Evolutionary conservation across 2,329 filamentous ascomycete genomes (phyloP), one percentile per base, ranked within the genome.

Genomic region (Talaromyces atroroseus): DNA sequence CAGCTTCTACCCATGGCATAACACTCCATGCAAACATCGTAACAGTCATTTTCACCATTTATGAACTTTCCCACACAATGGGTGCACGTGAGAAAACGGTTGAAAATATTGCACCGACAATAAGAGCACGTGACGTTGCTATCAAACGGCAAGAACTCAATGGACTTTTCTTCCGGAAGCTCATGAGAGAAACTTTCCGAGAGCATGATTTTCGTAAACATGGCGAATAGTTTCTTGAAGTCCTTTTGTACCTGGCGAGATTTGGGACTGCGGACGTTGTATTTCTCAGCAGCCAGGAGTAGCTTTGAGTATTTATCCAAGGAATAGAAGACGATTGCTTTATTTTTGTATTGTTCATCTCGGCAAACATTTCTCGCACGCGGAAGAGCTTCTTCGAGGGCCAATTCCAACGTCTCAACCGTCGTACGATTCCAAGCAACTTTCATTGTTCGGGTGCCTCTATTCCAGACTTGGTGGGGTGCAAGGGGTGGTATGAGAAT

Each of bases 311-410:
- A 97, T 65, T 91, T 94, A 11, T 87, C 76, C 3, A 97, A 78
- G 0, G 91, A 90, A 68, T 87, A 96, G 71, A 92, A 96, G 46
- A 96, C 80, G 57, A 97, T 96, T 5, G 92, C 90, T 70, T 97
- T 97, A 75, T 95, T 96, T 71, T 97, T 97, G 78, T 99, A 99
- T 71, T 97, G 92, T 70, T 99, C 94, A 63, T 99, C 94, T 38
- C 94, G 88, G 68, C 94, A 97, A 2, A 97, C 92, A 63, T 96
- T 83, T 12, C 91, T 84, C 10, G 92, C 90, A 64, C 91, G 90
- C 0, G 92, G 91, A 2, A 99, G 79, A 0, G 92, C 91, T 74
- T 97, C 94, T 58, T 85, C 82, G 20, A 97, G 72, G 0, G 92
- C 94, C 70, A 95, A 78, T 61, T 92, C 88, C 3, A 99, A 80